A percentile compares a stretch with the other conserved stretches of the same genome.
phyloP scores from a whole-genome alignment of 1,284 basidiomycete genomes.

The Gastroboletus turbinatus region DNA sequence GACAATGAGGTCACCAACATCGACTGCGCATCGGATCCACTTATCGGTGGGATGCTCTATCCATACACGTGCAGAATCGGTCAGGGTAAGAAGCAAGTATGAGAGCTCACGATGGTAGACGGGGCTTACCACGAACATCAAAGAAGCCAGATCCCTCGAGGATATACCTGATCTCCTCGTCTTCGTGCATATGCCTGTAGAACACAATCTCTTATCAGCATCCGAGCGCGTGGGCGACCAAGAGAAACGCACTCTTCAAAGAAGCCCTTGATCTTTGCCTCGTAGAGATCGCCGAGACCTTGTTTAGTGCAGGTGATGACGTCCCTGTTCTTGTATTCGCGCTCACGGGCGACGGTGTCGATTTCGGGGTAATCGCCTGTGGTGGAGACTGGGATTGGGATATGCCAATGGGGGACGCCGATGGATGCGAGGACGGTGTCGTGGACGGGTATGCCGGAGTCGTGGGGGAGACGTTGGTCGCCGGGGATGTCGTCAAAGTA shows the following conservation, averaged over 20 bases:
- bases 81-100: neutral
- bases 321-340: no score
- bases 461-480: slow-evolving; percentile 77
- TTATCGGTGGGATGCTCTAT: slow-evolving; percentile 54
- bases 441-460: slow-evolving; percentile 56
- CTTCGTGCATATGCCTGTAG: slow-evolving; percentile 78
- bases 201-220: slow-evolving; percentile 1
- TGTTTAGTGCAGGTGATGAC: no score
- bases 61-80: neutral
- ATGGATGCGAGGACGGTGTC: slow-evolving; percentile 49
- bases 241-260: no score
- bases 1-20: slow-evolving; percentile 71
- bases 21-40: slow-evolving; percentile 75
- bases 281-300: no score
- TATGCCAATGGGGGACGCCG: slow-evolving; percentile 61
- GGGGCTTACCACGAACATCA: slow-evolving; percentile 67
- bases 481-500: slow-evolving; percentile 76
- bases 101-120: neutral
- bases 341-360: slow-evolving; percentile 33
- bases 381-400: slow-evolving; percentile 59
- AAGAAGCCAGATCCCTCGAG: slow-evolving; percentile 83
- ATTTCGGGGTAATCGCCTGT: slow-evolving; percentile 50
- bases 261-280: no score
- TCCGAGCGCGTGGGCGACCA: no score
- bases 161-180: slow-evolving; percentile 89